These are phyloP conservation scores for Lentinula sp. DNA, from an alignment of 768 basidiomycete species.

Conservation along the genomic window DNA sequence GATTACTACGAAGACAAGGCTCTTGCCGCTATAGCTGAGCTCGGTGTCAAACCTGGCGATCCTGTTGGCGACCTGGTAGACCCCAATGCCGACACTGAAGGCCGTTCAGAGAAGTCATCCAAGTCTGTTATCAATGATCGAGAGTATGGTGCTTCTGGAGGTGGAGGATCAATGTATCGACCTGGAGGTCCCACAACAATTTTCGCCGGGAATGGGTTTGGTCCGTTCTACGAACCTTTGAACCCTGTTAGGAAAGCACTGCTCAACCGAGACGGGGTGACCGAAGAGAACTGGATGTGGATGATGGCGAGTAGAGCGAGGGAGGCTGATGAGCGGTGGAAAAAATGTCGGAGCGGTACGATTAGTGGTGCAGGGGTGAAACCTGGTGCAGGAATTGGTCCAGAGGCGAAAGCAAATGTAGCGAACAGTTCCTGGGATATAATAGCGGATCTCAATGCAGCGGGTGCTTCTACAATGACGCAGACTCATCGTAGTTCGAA, in stretches of 20 bases:
- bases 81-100: conserved; percentile 50
- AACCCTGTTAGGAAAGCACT: conserved; percentile 79
- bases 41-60: conserved; percentile 78
- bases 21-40: conserved; percentile 68
- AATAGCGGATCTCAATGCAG: conserved; percentile 1
- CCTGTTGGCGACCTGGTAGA: conserved; percentile 80
- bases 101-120: conserved; percentile 31
- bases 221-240: conserved; percentile 84
- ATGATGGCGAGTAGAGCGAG: conserved; percentile 62
- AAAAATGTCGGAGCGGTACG: conserved; percentile 36
- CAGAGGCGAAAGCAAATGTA: conserved; percentile 21
- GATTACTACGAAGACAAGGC: conserved; percentile 94
- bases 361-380: conserved; percentile 38
- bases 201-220: conserved; percentile 79
- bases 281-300: conserved; percentile 90
- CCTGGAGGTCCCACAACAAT: conserved; percentile 91
- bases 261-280: conserved; percentile 73
- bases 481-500: not conserved
- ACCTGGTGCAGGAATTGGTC: conserved; percentile 42
- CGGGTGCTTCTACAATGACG: not conserved
- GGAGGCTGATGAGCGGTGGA: conserved; percentile 62
- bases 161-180: conserved; percentile 70
- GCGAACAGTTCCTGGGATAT: conserved; percentile 20
- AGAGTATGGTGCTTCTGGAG: conserved; percentile 25
- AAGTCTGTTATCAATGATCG: conserved; percentile 8